phyloP scores from a whole-genome alignment of 1,139 yeast genomes.

The Lipomyces yarrowii region DNA sequence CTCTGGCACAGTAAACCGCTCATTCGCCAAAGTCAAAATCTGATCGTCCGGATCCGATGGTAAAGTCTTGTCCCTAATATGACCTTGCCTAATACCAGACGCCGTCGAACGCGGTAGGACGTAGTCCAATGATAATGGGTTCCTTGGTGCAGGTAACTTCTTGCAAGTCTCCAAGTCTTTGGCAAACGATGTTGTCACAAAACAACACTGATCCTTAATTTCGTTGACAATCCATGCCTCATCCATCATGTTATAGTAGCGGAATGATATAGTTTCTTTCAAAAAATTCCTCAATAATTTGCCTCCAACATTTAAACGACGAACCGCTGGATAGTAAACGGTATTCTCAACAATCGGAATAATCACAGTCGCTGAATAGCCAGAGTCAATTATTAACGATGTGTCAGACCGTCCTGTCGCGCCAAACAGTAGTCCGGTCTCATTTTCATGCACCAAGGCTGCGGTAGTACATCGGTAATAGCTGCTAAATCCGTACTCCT shows the following conservation, averaged over 20 bases:
- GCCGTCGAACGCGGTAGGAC: slow-evolving; percentile 40
- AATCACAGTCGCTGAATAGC: slow-evolving; percentile 85
- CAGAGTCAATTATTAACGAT: slow-evolving; percentile 81
- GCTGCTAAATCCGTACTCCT: slow-evolving; percentile 55
- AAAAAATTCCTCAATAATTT: slow-evolving; percentile 77
- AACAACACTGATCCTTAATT: slow-evolving; percentile 81
- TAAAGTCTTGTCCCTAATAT: slow-evolving; percentile 22
- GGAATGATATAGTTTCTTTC: slow-evolving; percentile 80
- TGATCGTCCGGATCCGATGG: slow-evolving; percentile 54
- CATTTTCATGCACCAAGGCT: slow-evolving; percentile 70
- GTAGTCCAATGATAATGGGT: slow-evolving; percentile 22
- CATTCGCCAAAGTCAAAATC: slow-evolving; percentile 70
- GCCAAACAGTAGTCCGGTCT: slow-evolving; percentile 30
- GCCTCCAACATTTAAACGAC: slow-evolving; percentile 82
- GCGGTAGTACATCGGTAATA: slow-evolving; percentile 52
- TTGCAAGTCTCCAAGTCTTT: slow-evolving; percentile 51
- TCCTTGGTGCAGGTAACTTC: slow-evolving; percentile 20
- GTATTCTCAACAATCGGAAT: slow-evolving; percentile 81
- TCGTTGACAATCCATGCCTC: slow-evolving; percentile 84
- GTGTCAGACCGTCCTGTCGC: slow-evolving; percentile 50
- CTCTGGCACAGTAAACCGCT: slow-evolving; percentile 86
- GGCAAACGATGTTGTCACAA: slow-evolving; percentile 68
- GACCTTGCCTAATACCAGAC: slow-evolving; percentile 44
- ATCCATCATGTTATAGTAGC: slow-evolving; percentile 92
- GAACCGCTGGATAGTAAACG: slow-evolving; percentile 72